Conservation (phyloP, 2,329 filamentous ascomycete genomes). For the Grosmannia huntii region DNA sequence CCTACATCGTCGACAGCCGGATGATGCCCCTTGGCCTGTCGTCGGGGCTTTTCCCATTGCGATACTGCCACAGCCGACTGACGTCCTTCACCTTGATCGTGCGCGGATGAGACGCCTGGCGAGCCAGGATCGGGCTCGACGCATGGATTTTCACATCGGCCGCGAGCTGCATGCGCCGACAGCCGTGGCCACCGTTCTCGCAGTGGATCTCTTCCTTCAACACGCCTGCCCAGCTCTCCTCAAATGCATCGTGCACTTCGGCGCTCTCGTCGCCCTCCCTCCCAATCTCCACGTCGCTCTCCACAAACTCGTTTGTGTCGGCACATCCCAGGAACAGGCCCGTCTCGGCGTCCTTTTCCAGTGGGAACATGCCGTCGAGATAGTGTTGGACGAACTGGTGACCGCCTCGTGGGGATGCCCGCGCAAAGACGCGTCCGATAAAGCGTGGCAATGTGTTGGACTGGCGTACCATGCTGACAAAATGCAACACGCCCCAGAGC, state of each 20-base stretch:
- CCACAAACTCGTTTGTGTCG: slow-evolving; percentile 44
- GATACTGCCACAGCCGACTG: slow-evolving; percentile 49
- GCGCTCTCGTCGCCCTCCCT: slow-evolving; percentile 29
- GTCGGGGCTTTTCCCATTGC: slow-evolving; percentile 42
- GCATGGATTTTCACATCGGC: slow-evolving; percentile 18
- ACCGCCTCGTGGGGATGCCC: slow-evolving; percentile 35
- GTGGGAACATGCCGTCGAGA: slow-evolving; percentile 47
- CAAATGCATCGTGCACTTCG: slow-evolving; percentile 32
- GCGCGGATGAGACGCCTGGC: slow-evolving; percentile 11
- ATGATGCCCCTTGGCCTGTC: slow-evolving; percentile 15
- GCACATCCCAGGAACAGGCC: slow-evolving; percentile 25
- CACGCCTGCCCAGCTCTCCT: slow-evolving; percentile 31
- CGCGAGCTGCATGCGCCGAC: neutral
- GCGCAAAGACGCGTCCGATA: slow-evolving; percentile 47
- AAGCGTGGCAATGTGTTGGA: slow-evolving; percentile 42
- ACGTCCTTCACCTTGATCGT: slow-evolving; percentile 44
- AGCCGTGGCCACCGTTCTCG: slow-evolving; percentile 14
- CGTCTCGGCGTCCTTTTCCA: slow-evolving; percentile 28
- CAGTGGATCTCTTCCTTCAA: slow-evolving; percentile 27
- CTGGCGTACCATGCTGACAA: slow-evolving; percentile 32
- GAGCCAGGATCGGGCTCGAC: slow-evolving; percentile 13
- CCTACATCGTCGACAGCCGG: slow-evolving; percentile 2
- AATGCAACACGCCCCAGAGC: slow-evolving; percentile 61
- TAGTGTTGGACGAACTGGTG: slow-evolving; percentile 51
- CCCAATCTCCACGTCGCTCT: slow-evolving; percentile 37